A percentile compares a stretch with the other conserved stretches of the same genome.
Conservation (phyloP, 768 basidiomycete genomes). For the Naganishia randhawae region DNA sequence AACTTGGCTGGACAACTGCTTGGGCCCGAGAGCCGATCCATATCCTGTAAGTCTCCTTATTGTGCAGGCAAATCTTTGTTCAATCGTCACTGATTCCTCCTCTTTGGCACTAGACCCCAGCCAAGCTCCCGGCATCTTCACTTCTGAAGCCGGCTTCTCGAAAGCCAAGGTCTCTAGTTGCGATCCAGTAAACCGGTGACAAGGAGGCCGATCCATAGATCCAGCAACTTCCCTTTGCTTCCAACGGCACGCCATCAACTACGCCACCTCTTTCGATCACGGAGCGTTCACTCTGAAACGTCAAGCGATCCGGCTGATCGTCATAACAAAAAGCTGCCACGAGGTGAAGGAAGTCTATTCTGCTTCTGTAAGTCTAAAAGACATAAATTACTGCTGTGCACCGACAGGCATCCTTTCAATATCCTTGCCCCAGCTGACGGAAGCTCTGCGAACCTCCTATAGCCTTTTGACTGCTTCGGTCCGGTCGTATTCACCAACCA, state of each 20-base stretch:
- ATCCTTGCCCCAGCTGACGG: neutral
- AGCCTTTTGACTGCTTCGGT: neutral
- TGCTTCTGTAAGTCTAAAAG: slow-evolving; percentile 1
- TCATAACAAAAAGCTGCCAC: no score
- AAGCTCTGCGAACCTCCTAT: neutral
- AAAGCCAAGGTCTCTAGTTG: neutral
- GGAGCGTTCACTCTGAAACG: neutral
- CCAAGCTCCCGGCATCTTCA: no score
- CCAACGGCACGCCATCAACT: no score
- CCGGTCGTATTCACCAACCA: neutral
- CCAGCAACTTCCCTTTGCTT: no score
- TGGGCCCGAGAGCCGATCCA: no score
- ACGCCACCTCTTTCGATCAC: no score
- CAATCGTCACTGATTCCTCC: neutral
- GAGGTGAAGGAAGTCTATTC: neutral
- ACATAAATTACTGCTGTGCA: neutral
- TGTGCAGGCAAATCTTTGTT: neutral
- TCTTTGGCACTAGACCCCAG: neutral
- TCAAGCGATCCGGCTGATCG: neutral
- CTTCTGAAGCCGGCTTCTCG: neutral
- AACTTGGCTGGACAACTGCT: no score
- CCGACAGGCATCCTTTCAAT: neutral
- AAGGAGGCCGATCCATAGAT: neutral
- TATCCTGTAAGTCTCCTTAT: neutral
- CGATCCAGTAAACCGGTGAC: neutral